These are phyloP conservation scores for Solioccasus polychromus DNA, from an alignment of 768 basidiomycete species.

Conservation along the genomic window DNA sequence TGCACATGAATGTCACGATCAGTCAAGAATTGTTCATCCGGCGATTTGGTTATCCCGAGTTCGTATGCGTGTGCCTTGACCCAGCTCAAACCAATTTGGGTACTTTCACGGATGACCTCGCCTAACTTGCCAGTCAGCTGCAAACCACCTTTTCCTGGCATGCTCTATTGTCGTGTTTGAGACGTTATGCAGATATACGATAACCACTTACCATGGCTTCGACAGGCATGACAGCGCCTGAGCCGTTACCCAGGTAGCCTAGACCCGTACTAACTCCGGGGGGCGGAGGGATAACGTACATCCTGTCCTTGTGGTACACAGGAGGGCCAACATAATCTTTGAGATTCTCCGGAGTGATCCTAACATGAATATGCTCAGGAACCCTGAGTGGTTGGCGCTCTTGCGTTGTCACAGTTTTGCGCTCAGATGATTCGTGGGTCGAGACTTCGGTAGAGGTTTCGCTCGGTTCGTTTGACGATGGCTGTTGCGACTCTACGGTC, in stretches of 20 bases:
- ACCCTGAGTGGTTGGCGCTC: conserved; percentile 79
- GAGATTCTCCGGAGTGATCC: conserved; percentile 81
- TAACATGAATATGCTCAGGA: conserved; percentile 73
- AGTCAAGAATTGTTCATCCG: conserved; percentile 74
- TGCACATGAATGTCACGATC: conserved; percentile 93
- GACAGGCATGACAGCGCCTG: conserved; percentile 95
- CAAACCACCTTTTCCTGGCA: conserved; percentile 93
- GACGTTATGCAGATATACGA: not conserved
- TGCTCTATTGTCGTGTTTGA: conserved; percentile 51
- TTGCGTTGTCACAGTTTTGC: conserved; percentile 67
- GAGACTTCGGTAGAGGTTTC: conserved; percentile 15
- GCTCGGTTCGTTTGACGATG: conserved; percentile 38
- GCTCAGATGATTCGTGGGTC: conserved; percentile 31
- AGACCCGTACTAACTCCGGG: conserved; percentile 93
- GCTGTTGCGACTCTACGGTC: conserved; percentile 53
- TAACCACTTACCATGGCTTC: conserved; percentile 75
- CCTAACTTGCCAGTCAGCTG: conserved; percentile 97
- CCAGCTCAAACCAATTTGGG: conserved; percentile 93
- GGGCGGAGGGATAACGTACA: conserved; percentile 80
- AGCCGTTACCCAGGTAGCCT: conserved; percentile 95
- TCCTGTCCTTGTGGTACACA: conserved; percentile 90
- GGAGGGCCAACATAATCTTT: conserved; percentile 97
- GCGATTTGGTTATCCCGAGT: conserved; percentile 75
- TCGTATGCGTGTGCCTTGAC: conserved; percentile 88
- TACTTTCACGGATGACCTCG: conserved; percentile 95